Percentiles rank a stretch among this genome's conserved stretches.
Evolutionary conservation across 306 rosid species (phyloP).

Genomic region (Medicago truncatula): DNA sequence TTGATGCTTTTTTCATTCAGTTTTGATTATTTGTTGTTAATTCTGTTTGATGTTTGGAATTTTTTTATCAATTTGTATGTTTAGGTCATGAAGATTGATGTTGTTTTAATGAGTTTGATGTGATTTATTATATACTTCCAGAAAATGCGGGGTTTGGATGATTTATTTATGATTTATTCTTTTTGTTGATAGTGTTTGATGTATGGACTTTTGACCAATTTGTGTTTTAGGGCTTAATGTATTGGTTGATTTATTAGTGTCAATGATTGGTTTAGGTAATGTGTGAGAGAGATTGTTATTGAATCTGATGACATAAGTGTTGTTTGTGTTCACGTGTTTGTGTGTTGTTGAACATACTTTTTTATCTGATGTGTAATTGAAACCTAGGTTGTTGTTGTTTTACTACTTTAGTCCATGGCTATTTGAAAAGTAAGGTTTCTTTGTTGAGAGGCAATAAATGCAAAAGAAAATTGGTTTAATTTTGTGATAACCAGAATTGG

Average conservation of each 20-base stretch:
- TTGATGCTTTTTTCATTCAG: not conserved
- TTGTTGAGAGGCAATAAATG: not conserved
- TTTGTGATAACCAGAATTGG: not conserved
- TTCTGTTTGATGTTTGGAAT: too few species aligned
- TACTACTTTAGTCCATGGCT: not conserved
- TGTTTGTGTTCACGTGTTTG: not conserved
- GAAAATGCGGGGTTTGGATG: not conserved
- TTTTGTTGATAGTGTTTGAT: not conserved
- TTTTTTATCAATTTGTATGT: too few species aligned
- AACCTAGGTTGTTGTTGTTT: not conserved
- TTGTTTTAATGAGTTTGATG: not conserved
- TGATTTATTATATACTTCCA: not conserved
- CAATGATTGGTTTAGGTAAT: not conserved
- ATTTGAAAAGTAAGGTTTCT: not conserved
- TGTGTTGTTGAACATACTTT: slow-evolving; percentile 7
- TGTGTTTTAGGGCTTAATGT: not conserved
- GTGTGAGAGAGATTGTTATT: not conserved
- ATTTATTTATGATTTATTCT: not conserved
- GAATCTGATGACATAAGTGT: slow-evolving; percentile 11
- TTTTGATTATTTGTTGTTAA: too few species aligned
- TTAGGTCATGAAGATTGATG: not conserved
- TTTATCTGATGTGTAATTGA: not conserved
- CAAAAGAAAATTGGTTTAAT: not conserved
- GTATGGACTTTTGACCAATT: not conserved
- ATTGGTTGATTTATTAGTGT: not conserved